Conservation (phyloP, 2,329 filamentous ascomycete species). For the Pseudohalonectria lignicola region DNA sequence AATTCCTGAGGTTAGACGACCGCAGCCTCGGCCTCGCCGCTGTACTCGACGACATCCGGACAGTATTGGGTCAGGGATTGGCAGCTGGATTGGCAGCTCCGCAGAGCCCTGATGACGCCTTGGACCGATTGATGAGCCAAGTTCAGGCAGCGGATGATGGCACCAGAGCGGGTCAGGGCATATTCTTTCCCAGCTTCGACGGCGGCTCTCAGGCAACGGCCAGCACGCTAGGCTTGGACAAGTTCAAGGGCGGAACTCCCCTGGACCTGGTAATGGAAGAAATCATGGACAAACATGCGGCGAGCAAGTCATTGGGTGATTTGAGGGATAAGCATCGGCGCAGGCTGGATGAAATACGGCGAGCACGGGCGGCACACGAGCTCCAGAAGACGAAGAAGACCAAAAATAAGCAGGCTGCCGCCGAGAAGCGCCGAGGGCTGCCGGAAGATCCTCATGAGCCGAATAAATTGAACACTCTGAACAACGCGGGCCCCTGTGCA, state of each 20-base stretch:
- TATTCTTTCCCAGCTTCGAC: conserved; percentile 4
- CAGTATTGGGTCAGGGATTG: conserved; percentile 5
- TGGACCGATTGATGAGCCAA: conserved; percentile 1
- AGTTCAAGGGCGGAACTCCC: conserved; percentile 3
- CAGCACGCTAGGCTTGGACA: conserved; percentile 3
- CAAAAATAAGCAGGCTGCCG: conserved; percentile 2
- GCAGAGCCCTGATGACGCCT: not conserved
- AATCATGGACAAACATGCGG: conserved; percentile 4
- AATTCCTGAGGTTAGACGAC: conserved; percentile 3
- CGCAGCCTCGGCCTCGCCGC: conserved; percentile 8
- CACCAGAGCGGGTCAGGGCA: too few species aligned
- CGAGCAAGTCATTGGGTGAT: conserved; percentile 9
- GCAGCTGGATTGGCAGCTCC: conserved; percentile 2
- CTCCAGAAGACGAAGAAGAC: conserved; percentile 31
- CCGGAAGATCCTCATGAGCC: too few species aligned
- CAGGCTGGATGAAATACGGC: conserved; percentile 43
- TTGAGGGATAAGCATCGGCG: conserved; percentile 14
- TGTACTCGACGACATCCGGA: conserved; percentile 7
- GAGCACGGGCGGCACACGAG: conserved; percentile 42
- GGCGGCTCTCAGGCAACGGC: conserved; percentile 1
- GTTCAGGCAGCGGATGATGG: not conserved
- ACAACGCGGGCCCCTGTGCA: conserved; percentile 14
- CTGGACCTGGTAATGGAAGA: conserved; percentile 8
- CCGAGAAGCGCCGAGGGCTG: too few species aligned
- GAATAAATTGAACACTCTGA: conserved; percentile 5